These are phyloP conservation scores for Arthroderma sp. DNA, from an alignment of 2,329 filamentous ascomycete genomes.

Conservation along the genomic window DNA sequence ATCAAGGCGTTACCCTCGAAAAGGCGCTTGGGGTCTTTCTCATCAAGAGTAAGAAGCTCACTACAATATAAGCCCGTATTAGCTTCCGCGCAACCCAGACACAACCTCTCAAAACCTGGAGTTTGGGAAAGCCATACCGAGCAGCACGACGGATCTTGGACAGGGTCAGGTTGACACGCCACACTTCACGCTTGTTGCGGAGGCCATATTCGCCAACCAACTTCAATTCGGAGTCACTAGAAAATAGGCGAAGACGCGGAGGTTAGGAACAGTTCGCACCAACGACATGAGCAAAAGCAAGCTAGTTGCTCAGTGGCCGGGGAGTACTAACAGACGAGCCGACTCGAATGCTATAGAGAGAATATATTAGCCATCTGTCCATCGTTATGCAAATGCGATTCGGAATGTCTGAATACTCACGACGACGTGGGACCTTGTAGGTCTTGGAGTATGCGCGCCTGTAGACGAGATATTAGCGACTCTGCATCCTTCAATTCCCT, in stretches of 20 bases:
- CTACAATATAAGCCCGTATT: conserved; percentile 37
- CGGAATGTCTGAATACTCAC: conserved; percentile 30
- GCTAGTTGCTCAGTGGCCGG: conserved; percentile 97
- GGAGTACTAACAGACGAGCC: conserved; percentile 92
- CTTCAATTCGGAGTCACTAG: conserved; percentile 98
- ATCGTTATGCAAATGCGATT: conserved; percentile 1
- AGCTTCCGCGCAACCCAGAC: neutral
- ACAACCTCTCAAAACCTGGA: neutral
- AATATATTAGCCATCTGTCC: conserved; percentile 27
- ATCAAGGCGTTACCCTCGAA: conserved; percentile 99
- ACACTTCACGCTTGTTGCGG: conserved; percentile 99
- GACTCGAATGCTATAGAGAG: conserved; percentile 68
- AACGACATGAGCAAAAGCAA: conserved; percentile 91
- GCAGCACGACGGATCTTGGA: conserved; percentile 99
- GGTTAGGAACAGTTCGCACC: conserved; percentile 53
- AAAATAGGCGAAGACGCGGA: conserved; percentile 38
- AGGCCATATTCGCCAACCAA: conserved; percentile 99
- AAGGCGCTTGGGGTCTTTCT: conserved; percentile 99
- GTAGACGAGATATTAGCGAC: conserved; percentile 20
- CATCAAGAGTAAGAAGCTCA: conserved; percentile 98
- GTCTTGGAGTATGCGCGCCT: conserved; percentile 89
- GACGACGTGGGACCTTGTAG: conserved; percentile 95
- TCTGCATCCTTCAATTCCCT: neutral
- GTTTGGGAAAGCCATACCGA: conserved; percentile 53
- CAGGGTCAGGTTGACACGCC: conserved; percentile 97